A percentile compares a stretch with the other conserved stretches of the same genome.
phyloP scores from a whole-genome alignment of 75 land plant species.

The Adiantum capillusveneris region DNA sequence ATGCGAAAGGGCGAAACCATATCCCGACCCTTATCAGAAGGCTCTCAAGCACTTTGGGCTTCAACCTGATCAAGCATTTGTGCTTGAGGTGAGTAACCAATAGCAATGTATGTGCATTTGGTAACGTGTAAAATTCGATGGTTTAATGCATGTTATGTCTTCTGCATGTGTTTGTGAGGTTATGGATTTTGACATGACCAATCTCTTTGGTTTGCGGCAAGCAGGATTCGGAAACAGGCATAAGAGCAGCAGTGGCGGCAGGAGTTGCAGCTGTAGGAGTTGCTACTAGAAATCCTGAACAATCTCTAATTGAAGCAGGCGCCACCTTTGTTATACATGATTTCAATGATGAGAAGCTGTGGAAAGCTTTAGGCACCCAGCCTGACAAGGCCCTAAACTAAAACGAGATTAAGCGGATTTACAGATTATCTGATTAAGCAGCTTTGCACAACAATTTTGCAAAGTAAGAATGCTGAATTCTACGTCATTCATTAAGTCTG shows the following conservation, averaged over 20 bases:
- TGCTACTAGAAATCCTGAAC: slow-evolving; percentile 67
- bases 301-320: slow-evolving; percentile 49
- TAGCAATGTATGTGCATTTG: no score
- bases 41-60: slow-evolving; percentile 55
- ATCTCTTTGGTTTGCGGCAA: no score
- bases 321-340: slow-evolving; percentile 58
- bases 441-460: no score
- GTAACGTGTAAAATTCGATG: no score
- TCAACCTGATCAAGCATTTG: slow-evolving; percentile 60
- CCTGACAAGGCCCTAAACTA: neutral
- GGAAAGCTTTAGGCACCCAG: slow-evolving; percentile 47
- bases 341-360: slow-evolving; percentile 68
- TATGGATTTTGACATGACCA: no score
- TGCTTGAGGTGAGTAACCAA: slow-evolving; percentile 70
- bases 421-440: no score
- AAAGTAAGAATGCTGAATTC: no score
- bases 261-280: slow-evolving; percentile 77
- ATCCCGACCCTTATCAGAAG: slow-evolving; percentile 91
- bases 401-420: no score
- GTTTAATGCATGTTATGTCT: no score
- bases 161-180: no score
- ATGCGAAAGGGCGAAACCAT: slow-evolving; percentile 87
- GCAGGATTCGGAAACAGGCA: slow-evolving; percentile 78
- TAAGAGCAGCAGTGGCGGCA: slow-evolving; percentile 86
- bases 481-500: no score